A percentile compares a stretch with the other conserved stretches of the same genome.
Evolutionary conservation across 345 rosid genomes (phyloP).

Genomic region (Hypericum androsaemum): DNA sequence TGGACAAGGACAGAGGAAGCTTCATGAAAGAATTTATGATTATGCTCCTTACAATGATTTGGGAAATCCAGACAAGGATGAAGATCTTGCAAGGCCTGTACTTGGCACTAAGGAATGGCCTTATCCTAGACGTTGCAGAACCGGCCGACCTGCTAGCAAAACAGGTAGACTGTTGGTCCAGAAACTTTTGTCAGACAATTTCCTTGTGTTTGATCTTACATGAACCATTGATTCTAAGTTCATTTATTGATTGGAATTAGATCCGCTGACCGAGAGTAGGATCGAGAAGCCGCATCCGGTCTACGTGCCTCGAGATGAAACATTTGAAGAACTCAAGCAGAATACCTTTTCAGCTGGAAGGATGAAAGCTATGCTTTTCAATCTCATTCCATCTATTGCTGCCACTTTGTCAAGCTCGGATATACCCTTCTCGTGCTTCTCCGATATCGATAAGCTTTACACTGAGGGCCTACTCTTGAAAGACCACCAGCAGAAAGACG

Average conservation of each 20-base stretch:
- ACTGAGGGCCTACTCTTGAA: constrained; percentile 47
- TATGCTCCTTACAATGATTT: constrained; percentile 73
- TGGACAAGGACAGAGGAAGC: constrained; percentile 64
- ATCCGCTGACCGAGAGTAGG: constrained; percentile 60
- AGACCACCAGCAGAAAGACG: constrained; percentile 30
- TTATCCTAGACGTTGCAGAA: constrained; percentile 89
- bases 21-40: constrained; percentile 71
- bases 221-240: not conserved
- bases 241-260: constrained; percentile 22
- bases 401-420: constrained; percentile 71
- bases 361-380: constrained; percentile 80
- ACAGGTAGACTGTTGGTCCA: constrained; percentile 32
- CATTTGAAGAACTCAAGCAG: constrained; percentile 89
- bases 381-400: constrained; percentile 76
- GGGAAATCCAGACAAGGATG: constrained; percentile 74
- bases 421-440: constrained; percentile 74
- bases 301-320: constrained; percentile 88
- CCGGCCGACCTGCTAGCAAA: constrained; percentile 62
- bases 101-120: constrained; percentile 48
- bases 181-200: not conserved
- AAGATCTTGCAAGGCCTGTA: constrained; percentile 59
- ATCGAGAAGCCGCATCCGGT: constrained; percentile 74
- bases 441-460: constrained; percentile 78
- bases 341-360: constrained; percentile 73
- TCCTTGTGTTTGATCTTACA: not conserved